phyloP scores from a whole-genome alignment of 2,329 filamentous ascomycete species.

The Beauveria scarabaeidicola region DNA sequence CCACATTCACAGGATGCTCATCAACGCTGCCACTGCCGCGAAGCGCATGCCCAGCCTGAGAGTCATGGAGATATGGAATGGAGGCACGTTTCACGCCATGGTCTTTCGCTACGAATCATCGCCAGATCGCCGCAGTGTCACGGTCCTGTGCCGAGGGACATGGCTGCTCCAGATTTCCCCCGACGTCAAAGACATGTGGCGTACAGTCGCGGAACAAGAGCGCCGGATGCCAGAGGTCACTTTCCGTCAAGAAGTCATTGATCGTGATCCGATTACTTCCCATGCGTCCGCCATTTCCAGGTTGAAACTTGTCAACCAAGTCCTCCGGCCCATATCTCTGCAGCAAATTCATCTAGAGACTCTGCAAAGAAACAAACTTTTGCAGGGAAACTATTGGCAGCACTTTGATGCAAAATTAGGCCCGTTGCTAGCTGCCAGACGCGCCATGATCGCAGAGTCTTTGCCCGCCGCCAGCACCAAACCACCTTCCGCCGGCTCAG shows the following conservation, averaged over 20 bases:
- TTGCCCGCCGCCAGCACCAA: too few species aligned
- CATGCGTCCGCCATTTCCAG: not conserved
- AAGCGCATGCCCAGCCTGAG: not conserved
- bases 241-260: not conserved
- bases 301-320: not conserved
- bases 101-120: not conserved
- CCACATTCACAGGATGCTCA: not conserved
- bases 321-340: not conserved
- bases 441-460: too few species aligned
- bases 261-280: not conserved
- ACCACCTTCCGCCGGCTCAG: too few species aligned
- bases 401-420: too few species aligned
- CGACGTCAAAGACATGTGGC: not conserved
- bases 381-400: too few species aligned
- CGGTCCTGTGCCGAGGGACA: not conserved
- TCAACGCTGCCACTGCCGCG: not conserved
- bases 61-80: not conserved
- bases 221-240: not conserved
- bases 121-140: not conserved
- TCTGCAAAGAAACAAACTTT: not conserved
- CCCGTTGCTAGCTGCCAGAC: too few species aligned
- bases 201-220: too few species aligned
- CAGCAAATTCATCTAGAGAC: not conserved
- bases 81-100: not conserved
- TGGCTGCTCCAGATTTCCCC: not conserved